phyloP scores from a whole-genome alignment of 2,329 filamentous ascomycete genomes.

The Apiospora marii region DNA sequence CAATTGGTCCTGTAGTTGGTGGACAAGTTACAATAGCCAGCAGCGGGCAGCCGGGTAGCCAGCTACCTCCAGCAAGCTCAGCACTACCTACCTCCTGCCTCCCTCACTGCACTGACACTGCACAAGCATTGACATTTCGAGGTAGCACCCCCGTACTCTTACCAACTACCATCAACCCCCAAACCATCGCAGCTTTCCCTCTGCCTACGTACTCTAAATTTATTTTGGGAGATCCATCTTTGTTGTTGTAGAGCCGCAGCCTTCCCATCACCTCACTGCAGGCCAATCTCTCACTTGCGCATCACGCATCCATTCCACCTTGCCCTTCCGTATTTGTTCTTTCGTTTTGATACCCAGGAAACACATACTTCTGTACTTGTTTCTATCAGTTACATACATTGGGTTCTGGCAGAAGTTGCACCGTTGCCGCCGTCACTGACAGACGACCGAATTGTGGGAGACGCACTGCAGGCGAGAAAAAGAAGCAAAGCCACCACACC shows the following conservation, averaged over 20 bases:
- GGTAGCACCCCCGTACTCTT: background rate
- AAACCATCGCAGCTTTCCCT: slow-evolving; percentile 16
- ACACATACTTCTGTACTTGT: slow-evolving; percentile 14
- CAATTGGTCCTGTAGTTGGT: background rate
- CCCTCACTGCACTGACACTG: background rate
- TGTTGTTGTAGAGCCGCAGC: slow-evolving; percentile 16
- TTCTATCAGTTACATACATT: background rate
- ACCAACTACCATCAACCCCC: background rate
- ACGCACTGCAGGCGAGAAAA: slow-evolving; percentile 17
- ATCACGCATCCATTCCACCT: slow-evolving; percentile 11
- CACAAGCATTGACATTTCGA: background rate
- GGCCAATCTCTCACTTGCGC: slow-evolving; percentile 12
- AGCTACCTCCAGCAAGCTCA: too few species aligned
- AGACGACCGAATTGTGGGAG: slow-evolving; percentile 6
- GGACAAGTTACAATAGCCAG: background rate
- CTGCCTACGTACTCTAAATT: slow-evolving; percentile 11
- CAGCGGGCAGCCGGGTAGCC: too few species aligned
- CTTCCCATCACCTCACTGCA: slow-evolving; percentile 18
- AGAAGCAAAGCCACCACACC: slow-evolving; percentile 19
- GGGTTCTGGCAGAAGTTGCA: slow-evolving; percentile 6
- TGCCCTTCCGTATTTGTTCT: slow-evolving; percentile 19
- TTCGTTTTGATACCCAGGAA: slow-evolving; percentile 23
- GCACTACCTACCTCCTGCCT: background rate
- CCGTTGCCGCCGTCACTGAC: background rate
- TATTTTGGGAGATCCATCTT: slow-evolving; percentile 20